Base-by-base conservation (phyloP, 345 rosid genomes). In the Pugionium dolabratum region DNA sequence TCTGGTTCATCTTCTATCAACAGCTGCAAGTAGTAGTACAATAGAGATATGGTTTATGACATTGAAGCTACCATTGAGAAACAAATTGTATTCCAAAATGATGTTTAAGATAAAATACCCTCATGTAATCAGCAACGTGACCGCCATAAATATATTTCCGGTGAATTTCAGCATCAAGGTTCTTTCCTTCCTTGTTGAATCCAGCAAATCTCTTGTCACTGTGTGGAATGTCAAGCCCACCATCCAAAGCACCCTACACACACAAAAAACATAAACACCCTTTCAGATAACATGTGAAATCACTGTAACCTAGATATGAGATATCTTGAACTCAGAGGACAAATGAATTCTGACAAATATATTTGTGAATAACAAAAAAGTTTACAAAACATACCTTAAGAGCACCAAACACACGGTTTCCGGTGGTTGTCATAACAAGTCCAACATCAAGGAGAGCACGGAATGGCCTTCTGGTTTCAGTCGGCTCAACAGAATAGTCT, bases 171-270 rank as follows among this genome's bases (percentile, higher is more conserved):
- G 80, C 85, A 81, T 88, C 88, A 31, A 91, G 96, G 75, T 68
- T 46, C 4, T 68, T 68, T 30, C 31, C 54, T 51, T 68, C 72
- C 8, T 68, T 68, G 65, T 10, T 84, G 91, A 88, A 91, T 8
- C 97, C 96, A 29, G 97, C 96, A 57, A 88, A 91, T 52, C 97
- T 78, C 83, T 91, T 86, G 41, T 86, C 97, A 52, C 96, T 88
- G 69, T 91, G 94, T 4, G 96, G 96, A 57, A 91, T 86, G 63
- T 91, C 97, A 78, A 91, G 73, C 7, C 97, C 97, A 51, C 91
- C 96, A 55, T 91, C 94, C 79, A 86, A 74, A 32, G 94, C 94
- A 43, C 97, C 97, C 96, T 91, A 34, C 36, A 36, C 18, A 18
- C 18, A 18, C 18, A n/a, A n/a, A n/a, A n/a, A n/a, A n/a, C n/a